phyloP scores from a whole-genome alignment of 352 stramenopile species.

The Pythium oligandrum region DNA sequence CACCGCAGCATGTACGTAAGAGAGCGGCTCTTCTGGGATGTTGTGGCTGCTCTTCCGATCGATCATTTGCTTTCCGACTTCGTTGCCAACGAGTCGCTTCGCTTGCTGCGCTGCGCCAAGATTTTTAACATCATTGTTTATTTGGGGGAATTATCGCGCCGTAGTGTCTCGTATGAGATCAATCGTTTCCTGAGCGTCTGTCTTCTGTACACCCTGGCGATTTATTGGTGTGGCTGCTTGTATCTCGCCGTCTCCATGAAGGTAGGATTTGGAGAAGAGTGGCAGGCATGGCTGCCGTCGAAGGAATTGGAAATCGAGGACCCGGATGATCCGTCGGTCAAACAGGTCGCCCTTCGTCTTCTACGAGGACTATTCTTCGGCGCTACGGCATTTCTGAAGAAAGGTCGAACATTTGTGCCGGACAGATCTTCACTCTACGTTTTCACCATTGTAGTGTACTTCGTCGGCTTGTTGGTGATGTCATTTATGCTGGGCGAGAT shows the following conservation, averaged over 20 bases:
- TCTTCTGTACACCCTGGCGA: slow-evolving; percentile 46
- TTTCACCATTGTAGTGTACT: slow-evolving; percentile 19
- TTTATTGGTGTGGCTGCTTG: slow-evolving; percentile 55
- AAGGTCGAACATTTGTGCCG: slow-evolving; percentile 21
- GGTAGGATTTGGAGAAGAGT: slow-evolving; percentile 39
- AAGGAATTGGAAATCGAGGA: slow-evolving; percentile 30
- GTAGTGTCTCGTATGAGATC: slow-evolving; percentile 44
- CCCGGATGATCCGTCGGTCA: slow-evolving; percentile 20
- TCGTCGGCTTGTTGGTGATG: slow-evolving; percentile 11
- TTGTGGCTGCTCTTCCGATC: slow-evolving; percentile 30
- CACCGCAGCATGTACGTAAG: slow-evolving; percentile 31
- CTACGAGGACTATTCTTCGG: slow-evolving; percentile 23
- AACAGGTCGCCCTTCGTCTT: slow-evolving; percentile 25
- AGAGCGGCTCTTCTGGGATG: slow-evolving; percentile 37
- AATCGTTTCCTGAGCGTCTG: slow-evolving; percentile 50
- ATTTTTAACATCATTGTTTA: slow-evolving; percentile 47
- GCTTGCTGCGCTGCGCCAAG: slow-evolving; percentile 40
- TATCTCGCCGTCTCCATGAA: slow-evolving; percentile 39
- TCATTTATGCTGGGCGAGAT: slow-evolving; percentile 14
- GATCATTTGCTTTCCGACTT: slow-evolving; percentile 38
- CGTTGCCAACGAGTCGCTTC: slow-evolving; percentile 20
- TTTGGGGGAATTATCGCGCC: slow-evolving; percentile 52
- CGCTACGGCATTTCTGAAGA: slow-evolving; percentile 24
- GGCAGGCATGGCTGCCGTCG: slow-evolving; percentile 45
- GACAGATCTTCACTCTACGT: slow-evolving; percentile 8